A percentile compares a stretch with the other conserved stretches of the same genome.
phyloP scores from a whole-genome alignment of 1,139 yeast genomes.

The Taiozyma sp. region DNA sequence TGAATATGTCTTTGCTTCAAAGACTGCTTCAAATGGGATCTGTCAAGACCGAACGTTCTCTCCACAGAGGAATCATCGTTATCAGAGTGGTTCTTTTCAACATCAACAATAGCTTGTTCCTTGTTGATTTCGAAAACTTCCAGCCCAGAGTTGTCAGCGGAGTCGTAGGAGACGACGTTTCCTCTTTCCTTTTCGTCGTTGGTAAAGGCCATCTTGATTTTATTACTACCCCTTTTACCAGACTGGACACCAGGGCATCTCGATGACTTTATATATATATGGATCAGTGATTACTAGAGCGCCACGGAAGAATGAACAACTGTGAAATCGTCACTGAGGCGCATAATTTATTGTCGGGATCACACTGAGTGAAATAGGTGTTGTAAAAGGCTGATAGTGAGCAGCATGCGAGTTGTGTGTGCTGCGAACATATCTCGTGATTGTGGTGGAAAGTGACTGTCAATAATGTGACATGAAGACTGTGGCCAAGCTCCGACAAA shows the following conservation, averaged over 20 bases:
- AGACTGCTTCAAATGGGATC: conserved; percentile 19
- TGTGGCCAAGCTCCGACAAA: neutral
- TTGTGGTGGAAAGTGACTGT: neutral
- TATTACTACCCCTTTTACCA: neutral
- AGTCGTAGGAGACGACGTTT: neutral
- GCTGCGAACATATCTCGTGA: no score
- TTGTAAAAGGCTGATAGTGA: neutral
- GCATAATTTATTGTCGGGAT: neutral
- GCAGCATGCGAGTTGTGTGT: no score
- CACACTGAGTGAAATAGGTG: no score
- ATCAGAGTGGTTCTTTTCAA: neutral
- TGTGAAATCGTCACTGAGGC: neutral
- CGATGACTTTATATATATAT: neutral
- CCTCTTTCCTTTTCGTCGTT: neutral
- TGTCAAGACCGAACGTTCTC: conserved; percentile 30
- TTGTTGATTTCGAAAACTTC: neutral
- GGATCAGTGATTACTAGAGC: neutral
- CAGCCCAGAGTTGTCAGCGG: neutral
- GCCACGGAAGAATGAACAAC: neutral
- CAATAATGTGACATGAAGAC: neutral
- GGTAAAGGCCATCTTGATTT: neutral
- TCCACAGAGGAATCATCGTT: neutral
- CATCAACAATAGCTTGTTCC: neutral
- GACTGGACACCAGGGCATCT: neutral
- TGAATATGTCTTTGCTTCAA: conserved; percentile 31